phyloP scores from a whole-genome alignment of 2,329 filamentous ascomycete species.

The Trichoderma polysporum region DNA sequence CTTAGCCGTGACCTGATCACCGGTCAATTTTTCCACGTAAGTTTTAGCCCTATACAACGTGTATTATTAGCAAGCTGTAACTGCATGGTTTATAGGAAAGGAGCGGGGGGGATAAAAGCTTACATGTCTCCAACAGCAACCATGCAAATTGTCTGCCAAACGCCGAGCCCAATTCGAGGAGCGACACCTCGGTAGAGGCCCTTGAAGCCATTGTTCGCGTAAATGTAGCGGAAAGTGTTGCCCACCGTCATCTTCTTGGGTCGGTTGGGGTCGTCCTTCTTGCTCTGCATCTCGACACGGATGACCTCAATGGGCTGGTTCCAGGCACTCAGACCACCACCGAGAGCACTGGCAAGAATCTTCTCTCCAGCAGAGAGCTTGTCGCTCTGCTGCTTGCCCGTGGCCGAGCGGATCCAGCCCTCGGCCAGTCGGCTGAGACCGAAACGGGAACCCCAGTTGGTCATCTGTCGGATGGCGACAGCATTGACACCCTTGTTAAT shows the following conservation, averaged over 20 bases:
- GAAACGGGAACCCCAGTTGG: slow-evolving; percentile 98
- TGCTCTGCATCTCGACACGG: slow-evolving; percentile 99
- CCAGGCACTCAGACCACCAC: slow-evolving; percentile 95
- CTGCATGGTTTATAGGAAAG: slow-evolving; percentile 12
- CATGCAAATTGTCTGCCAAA: slow-evolving; percentile 99
- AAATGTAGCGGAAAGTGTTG: slow-evolving; percentile 85
- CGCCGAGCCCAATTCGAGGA: slow-evolving; percentile 87
- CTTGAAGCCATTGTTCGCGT: slow-evolving; percentile 80
- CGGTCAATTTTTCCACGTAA: slow-evolving; percentile 66
- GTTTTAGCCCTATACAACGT: slow-evolving; percentile 56
- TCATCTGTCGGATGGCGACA: slow-evolving; percentile 97
- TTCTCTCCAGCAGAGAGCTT: slow-evolving; percentile 82
- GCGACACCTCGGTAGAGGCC: slow-evolving; percentile 95
- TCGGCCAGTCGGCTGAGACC: slow-evolving; percentile 91
- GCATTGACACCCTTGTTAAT: slow-evolving; percentile 99
- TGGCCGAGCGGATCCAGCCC: slow-evolving; percentile 75
- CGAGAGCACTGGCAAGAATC: slow-evolving; percentile 79
- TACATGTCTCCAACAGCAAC: slow-evolving; percentile 97
- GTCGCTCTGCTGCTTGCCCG: slow-evolving; percentile 75
- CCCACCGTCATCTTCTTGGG: slow-evolving; percentile 99
- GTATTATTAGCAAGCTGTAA: slow-evolving; percentile 27
- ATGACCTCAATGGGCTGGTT: slow-evolving; percentile 99
- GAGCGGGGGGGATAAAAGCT: slow-evolving; percentile 43
- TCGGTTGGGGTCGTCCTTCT: slow-evolving; percentile 94
- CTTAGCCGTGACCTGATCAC: slow-evolving; percentile 64